These are phyloP conservation scores for Psilocybe mexicana DNA, from an alignment of 1,284 basidiomycete species.

Conservation along the genomic window DNA sequence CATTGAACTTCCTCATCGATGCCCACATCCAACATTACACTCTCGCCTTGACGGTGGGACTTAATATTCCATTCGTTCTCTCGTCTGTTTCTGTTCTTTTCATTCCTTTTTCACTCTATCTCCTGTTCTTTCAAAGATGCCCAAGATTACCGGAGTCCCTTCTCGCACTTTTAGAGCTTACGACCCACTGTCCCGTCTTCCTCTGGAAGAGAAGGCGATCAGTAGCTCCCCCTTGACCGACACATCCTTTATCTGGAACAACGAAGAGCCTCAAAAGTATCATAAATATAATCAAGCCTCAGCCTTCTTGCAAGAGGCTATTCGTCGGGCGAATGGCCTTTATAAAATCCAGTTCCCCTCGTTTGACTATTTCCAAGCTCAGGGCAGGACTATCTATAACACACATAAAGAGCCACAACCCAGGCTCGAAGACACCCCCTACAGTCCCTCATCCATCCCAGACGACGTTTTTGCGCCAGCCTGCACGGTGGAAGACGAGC, in stretches of 20 bases:
- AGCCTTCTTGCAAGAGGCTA: not conserved
- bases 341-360: not conserved
- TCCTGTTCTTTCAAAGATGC: not conserved
- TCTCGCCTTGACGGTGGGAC: constrained; percentile 2
- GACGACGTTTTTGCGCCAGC: no score
- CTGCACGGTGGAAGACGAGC: no score
- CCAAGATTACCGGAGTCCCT: not conserved
- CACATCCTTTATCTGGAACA: not conserved
- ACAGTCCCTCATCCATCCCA: no score
- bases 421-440: no score
- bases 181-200: not conserved
- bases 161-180: not conserved
- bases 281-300: not conserved
- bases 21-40: not conserved
- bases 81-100: not conserved
- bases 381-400: constrained; percentile 14
- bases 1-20: not conserved
- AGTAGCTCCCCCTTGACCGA: not conserved
- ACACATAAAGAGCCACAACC: not conserved
- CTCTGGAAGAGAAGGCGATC: not conserved
- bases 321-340: not conserved
- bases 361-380: constrained; percentile 9
- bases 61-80: no score
- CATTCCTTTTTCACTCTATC: not conserved
- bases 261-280: not conserved